These are phyloP conservation scores for Carex littledalei DNA, from an alignment of 176 grass and related monocot genomes.

Conservation along the genomic window DNA sequence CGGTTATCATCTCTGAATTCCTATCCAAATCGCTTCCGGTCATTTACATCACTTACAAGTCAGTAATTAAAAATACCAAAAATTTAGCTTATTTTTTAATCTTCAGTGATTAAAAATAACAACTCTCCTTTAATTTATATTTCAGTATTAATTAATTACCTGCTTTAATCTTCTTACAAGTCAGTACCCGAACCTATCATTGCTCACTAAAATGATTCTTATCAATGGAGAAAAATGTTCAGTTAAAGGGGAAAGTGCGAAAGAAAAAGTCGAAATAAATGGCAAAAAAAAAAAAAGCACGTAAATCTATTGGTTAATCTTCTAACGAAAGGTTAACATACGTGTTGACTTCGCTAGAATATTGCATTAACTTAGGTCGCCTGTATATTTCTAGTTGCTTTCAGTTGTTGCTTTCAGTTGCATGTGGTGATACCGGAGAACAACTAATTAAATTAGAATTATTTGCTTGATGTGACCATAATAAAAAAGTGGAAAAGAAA, in stretches of 20 bases:
- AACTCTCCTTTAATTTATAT: not conserved
- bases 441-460: no score
- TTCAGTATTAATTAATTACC: not conserved
- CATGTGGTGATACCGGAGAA: no score
- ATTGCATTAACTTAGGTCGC: no score
- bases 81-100: not conserved
- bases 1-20: no score
- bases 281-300: not conserved
- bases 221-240: not conserved
- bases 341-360: no score
- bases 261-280: not conserved
- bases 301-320: not conserved
- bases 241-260: not conserved
- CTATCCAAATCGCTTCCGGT: no score
- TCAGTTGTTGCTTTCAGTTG: no score
- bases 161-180: not conserved
- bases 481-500: not conserved
- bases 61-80: no score
- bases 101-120: not conserved
- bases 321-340: not conserved
- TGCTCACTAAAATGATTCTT: not conserved
- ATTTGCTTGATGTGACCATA: not conserved
- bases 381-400: no score
- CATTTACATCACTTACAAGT: no score
- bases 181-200: not conserved